A percentile compares a stretch with the other conserved stretches of the same genome.
Conservation (phyloP, 1,284 basidiomycete genomes). For the Malassezia brasiliensis region DNA sequence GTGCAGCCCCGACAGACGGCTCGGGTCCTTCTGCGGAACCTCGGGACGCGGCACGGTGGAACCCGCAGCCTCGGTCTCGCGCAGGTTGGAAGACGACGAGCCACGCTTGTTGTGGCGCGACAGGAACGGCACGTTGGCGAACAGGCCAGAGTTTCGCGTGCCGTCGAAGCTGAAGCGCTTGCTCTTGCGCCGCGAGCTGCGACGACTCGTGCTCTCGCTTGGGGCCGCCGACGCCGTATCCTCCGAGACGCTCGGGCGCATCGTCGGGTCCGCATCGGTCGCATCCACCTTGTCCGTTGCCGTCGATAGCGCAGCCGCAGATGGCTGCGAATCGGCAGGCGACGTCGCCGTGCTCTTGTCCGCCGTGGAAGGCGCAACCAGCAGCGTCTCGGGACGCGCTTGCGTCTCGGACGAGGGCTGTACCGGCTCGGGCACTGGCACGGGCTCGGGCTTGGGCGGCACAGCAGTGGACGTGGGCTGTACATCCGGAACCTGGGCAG, state of each 20-base stretch:
- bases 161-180: constrained; percentile 3
- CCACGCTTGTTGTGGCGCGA: constrained; percentile 1
- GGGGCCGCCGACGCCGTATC: not conserved
- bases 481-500: no score
- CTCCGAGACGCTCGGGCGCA: no score
- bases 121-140: not conserved
- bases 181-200: constrained; percentile 4
- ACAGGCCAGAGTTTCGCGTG: not conserved
- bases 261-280: no score
- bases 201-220: not conserved
- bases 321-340: no score
- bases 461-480: no score
- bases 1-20: not conserved
- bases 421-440: not conserved
- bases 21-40: constrained; percentile 6
- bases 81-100: not conserved
- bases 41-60: not conserved
- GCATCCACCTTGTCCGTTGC: no score
- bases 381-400: not conserved
- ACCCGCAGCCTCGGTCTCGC: not conserved
- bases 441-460: not conserved
- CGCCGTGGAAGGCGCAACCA: not conserved
- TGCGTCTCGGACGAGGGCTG: not conserved
- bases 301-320: no score
- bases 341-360: no score